Evolutionary conservation across 352 stramenopile species (phyloP).

Genomic region (Pythium apleroticum): DNA sequence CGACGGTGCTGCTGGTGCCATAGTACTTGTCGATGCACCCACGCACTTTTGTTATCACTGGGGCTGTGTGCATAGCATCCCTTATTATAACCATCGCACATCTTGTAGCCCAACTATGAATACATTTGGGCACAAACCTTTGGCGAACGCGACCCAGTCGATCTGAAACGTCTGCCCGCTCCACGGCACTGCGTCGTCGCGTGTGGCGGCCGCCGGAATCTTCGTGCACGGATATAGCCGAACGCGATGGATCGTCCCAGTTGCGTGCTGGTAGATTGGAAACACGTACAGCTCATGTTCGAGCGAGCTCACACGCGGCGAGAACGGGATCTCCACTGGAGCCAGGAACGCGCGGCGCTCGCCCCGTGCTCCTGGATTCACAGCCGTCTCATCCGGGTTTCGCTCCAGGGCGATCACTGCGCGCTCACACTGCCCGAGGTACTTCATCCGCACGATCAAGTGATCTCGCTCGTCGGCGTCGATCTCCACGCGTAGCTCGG

Average conservation of each 20-base stretch:
- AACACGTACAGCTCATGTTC: conserved; percentile 60
- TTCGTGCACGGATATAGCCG: conserved; percentile 57
- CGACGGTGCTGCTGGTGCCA: conserved; percentile 15
- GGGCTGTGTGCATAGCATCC: conserved; percentile 27
- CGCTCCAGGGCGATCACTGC: conserved; percentile 57
- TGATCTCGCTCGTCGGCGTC: conserved; percentile 44
- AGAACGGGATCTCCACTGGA: conserved; percentile 59
- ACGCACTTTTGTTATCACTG: conserved; percentile 69
- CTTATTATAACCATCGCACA: background rate
- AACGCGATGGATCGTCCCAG: conserved; percentile 56
- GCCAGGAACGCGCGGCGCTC: conserved; percentile 41
- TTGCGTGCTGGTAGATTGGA: conserved; percentile 59
- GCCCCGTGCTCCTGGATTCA: conserved; percentile 26
- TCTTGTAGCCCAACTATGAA: background rate
- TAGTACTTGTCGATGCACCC: conserved; percentile 82
- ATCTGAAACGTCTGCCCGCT: conserved; percentile 69
- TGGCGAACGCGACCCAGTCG: conserved; percentile 70
- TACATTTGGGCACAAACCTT: conserved; percentile 32
- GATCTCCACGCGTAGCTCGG: conserved; percentile 54
- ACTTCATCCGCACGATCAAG: conserved; percentile 64
- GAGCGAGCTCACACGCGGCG: conserved; percentile 27
- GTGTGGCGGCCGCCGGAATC: conserved; percentile 12
- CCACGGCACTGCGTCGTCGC: background rate
- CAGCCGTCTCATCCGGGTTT: conserved; percentile 34
- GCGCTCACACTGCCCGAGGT: conserved; percentile 52